Percentiles rank a stretch among this genome's conserved stretches.
Evolutionary conservation across 192 early-diverging fungal genomes (phyloP).

Genomic region (Coemansia sp.): DNA sequence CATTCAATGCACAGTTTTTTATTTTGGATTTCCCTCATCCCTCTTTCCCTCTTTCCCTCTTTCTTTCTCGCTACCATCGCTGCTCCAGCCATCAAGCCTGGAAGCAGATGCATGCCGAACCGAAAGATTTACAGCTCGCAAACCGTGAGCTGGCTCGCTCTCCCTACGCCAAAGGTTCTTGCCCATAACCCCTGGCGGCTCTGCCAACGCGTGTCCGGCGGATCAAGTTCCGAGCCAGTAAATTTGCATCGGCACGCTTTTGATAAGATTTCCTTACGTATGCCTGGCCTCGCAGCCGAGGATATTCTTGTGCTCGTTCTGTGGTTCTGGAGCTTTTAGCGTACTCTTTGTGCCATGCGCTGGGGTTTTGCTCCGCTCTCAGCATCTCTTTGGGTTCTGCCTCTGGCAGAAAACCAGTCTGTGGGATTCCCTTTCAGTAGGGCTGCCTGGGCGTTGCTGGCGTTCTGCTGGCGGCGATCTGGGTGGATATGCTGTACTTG

Average conservation of each 20-base stretch:
- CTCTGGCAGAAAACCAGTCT: neutral
- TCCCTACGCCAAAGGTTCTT: too few relatives aligned
- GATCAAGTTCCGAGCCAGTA: neutral
- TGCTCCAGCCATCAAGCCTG: too few relatives aligned
- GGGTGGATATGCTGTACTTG: neutral
- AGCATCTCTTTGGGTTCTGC: neutral
- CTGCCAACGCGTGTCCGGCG: neutral
- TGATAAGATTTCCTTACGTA: neutral
- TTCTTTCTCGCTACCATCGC: too few relatives aligned
- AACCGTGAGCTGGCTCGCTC: too few relatives aligned
- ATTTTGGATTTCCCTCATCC: too few relatives aligned
- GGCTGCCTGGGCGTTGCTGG: constrained; percentile 2
- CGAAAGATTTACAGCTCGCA: too few relatives aligned
- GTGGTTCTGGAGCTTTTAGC: neutral
- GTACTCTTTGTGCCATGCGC: neutral
- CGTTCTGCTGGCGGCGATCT: constrained; percentile 9
- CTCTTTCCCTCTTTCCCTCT: too few relatives aligned
- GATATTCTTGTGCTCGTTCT: neutral
- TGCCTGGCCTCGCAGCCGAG: constrained; percentile 1
- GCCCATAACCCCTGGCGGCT: neutral
- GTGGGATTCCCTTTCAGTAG: constrained; percentile 9
- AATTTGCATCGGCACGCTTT: neutral
- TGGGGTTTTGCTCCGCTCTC: neutral
- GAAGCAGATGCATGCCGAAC: too few relatives aligned
- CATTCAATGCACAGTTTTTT: too few relatives aligned